Base-by-base conservation (phyloP, 495 filamentous ascomycete genomes). In the Hypoxylon crocopeplum region DNA sequence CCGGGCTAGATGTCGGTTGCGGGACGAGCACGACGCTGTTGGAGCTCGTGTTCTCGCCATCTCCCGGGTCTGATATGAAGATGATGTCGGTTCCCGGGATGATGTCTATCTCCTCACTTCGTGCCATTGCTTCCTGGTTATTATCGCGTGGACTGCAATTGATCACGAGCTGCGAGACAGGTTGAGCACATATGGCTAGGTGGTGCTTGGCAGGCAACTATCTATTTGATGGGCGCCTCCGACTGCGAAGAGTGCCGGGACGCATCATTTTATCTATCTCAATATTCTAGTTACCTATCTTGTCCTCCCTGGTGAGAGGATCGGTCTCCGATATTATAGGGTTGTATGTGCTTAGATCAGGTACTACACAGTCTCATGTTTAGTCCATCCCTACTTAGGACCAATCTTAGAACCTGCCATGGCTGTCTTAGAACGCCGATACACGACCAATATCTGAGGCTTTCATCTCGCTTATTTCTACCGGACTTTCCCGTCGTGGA, bases 1-100 rank as follows among this genome's bases (percentile, higher is more conserved):
- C 77, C 1, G 79, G 76, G 49, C 82, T 76, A 41, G 69, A 66
- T 0, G 80, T 84, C 1, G 83, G 83, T 3, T 76, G 67, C 0
- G 83, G 83, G 25, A 85, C 74, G 34, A 86, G 68, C 13, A 86
- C 76, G 48, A 70, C 53, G 12, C 65, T 62, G 13, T 42, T 33
- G 0, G 19, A 13, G 1, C 24, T 25, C 21, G 25, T 1, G 21
- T 22, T 33, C 6, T 59, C 44, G 5, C 39, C 29, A 16, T 40
- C 46, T 13, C 34, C 48, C n/a, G 27, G 16, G n/a, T 48, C 54
- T 8, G 48, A n/a, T n/a, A n/a, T 32, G 50, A 67, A 62, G 32
- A 67, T 59, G 36, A 67, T 42, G 16, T 68, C 64, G 13, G 64
- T 68, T 19, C 64, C 64, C 15, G 64, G 64, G 30, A 68, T 68